These are phyloP conservation scores for Colletotrichum gigasporum DNA, from an alignment of 2,329 filamentous ascomycete genomes.

Conservation along the genomic window DNA sequence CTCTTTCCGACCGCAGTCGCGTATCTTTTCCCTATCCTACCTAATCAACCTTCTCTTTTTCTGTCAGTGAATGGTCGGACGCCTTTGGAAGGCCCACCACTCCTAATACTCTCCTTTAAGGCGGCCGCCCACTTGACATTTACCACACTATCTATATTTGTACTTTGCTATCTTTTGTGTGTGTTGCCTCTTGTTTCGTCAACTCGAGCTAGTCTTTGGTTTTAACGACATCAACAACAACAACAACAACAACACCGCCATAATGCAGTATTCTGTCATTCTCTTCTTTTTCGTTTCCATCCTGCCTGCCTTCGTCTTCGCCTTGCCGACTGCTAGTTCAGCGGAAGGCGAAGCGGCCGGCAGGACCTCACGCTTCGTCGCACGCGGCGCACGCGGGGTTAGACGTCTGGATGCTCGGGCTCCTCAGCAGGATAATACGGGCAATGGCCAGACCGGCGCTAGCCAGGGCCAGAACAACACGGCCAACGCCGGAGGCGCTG, in stretches of 20 bases:
- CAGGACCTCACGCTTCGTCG: background rate
- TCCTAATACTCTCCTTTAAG: constrained; percentile 19
- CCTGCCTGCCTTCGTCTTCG: constrained; percentile 2
- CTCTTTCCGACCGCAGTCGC: constrained; percentile 12
- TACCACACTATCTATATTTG: background rate
- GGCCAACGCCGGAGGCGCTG: background rate
- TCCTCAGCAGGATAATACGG: background rate
- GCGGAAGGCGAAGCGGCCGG: background rate
- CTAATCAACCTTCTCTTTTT: constrained; percentile 18
- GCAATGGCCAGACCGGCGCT: background rate
- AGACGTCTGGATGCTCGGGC: background rate
- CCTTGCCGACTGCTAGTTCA: constrained; percentile 24
- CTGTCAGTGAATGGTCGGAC: constrained; percentile 15
- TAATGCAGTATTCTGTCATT: constrained; percentile 22
- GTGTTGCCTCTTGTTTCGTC: background rate
- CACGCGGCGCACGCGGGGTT: background rate
- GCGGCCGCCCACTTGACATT: background rate
- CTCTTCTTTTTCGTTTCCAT: constrained; percentile 12
- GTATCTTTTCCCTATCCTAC: background rate
- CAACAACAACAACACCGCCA: constrained; percentile 16
- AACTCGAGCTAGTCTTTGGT: constrained; percentile 14
- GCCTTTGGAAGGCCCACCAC: constrained; percentile 25
- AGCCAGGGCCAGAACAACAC: constrained; percentile 18
- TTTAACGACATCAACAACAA: background rate
- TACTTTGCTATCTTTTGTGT: background rate